These are phyloP conservation scores for Paramecium biaurelia DNA, from an alignment of 73 alveolate genomes.

Conservation along the genomic window DNA sequence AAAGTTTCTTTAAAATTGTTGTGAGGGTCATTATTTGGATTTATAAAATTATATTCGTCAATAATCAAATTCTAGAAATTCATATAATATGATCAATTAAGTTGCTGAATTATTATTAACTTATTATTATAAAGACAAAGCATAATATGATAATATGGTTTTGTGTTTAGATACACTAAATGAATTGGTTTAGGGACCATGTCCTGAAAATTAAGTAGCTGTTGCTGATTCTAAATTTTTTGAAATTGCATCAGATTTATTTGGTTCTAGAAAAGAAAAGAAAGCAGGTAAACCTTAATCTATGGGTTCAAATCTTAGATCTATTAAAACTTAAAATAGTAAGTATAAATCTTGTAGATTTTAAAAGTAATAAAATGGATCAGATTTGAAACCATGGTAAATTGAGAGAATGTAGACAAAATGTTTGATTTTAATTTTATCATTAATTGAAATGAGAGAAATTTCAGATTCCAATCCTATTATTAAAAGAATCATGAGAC, in stretches of 20 bases:
- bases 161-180: constrained; percentile 67
- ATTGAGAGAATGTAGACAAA: constrained; percentile 66
- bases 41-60: constrained; percentile 63
- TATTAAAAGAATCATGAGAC: constrained; percentile 65
- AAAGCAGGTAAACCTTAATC: constrained; percentile 8
- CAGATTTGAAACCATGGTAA: constrained; percentile 58
- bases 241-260: constrained; percentile 67
- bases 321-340: background rate
- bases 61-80: constrained; percentile 65
- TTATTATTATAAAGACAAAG: constrained; percentile 47
- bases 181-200: constrained; percentile 72
- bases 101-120: constrained; percentile 58
- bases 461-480: constrained; percentile 60
- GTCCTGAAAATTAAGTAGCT: constrained; percentile 67
- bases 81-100: constrained; percentile 56
- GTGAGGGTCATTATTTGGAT: constrained; percentile 67
- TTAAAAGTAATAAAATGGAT: background rate
- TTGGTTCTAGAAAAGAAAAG: constrained; percentile 41
- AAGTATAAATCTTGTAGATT: background rate
- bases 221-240: constrained; percentile 66
- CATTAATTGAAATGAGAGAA: constrained; percentile 62
- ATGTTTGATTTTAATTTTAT: constrained; percentile 62
- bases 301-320: background rate
- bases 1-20: constrained; percentile 48
- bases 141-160: constrained; percentile 56